Base-by-base conservation (phyloP, 2,329 filamentous ascomycete species). In the Penicillium polonicum region DNA sequence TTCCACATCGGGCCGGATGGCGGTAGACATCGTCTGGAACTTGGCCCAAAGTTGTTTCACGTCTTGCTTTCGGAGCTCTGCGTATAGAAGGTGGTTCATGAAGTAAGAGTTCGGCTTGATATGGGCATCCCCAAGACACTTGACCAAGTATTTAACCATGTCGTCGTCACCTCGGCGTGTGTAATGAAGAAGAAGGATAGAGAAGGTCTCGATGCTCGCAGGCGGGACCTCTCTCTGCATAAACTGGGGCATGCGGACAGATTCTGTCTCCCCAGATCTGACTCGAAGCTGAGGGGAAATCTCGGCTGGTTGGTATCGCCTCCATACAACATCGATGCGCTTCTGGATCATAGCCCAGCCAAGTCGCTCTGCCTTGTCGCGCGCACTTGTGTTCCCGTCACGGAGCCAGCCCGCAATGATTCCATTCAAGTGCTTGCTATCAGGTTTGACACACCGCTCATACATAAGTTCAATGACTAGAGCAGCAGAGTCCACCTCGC, bases 351-450 rank as follows among this genome's bases (percentile, higher is more conserved):
- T 93, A 54, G 83, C 79, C 89, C 89, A 92, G 3, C 84, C 90
- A 52, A 91, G 78, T 38, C 79, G 74, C 65, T 92, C 88, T 2
- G 88, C 90, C 66, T 83, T 83, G 49, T 82, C 76, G 52, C 84
- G 74, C 53, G 86, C 78, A 23, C 77, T 75, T 2, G 78, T 76
- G 7, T 77, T 83, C 23, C 84, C 84, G 6, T 85, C 82, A 46
- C 91, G 84, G 51, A 94, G 79, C 83, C 89, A 92, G 2, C 88
- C 90, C 9, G 87, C 89, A 53, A 96, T 85, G 21, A 96, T 80
- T 8, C 90, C 89, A 68, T 96, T 96, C 55, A 94, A 80, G 63
- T 95, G 90, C 51, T 89, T 87, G 2, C 89, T 79, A 41, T 89
- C 85, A 2, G 90, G 86, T 57, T 80, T 79, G 35, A 92, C 83